A percentile compares a stretch with the other conserved stretches of the same genome.
Evolutionary conservation across 805 yeast genomes (phyloP).

Genomic region (Debaryomyces hansenii): DNA sequence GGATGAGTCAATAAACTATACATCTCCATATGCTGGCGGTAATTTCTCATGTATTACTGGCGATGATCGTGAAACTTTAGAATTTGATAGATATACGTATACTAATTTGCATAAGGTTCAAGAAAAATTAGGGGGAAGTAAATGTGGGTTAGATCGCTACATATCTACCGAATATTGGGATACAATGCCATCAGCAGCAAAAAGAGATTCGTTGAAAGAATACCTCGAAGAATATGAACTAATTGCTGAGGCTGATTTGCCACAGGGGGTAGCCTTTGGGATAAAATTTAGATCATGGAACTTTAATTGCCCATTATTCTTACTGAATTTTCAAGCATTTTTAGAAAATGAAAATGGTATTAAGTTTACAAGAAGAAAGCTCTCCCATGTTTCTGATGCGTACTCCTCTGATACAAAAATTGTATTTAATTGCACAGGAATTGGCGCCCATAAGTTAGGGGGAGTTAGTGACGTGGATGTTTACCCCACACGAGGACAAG

Average conservation of each 20-base stretch:
- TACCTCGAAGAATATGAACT: conserved; percentile 50
- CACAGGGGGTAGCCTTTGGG: conserved; percentile 57
- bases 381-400: conserved; percentile 61
- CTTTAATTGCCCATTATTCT: conserved; percentile 69
- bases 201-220: conserved; percentile 46
- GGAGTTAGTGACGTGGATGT: conserved; percentile 64
- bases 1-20: conserved; percentile 68
- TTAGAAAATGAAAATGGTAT: conserved; percentile 49
- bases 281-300: conserved; percentile 61
- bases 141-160: conserved; percentile 53
- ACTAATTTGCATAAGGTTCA: conserved; percentile 45
- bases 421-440: conserved; percentile 77
- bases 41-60: conserved; percentile 52
- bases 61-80: conserved; percentile 43
- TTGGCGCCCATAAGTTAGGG: conserved; percentile 61
- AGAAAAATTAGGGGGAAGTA: conserved; percentile 48
- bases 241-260: conserved; percentile 40
- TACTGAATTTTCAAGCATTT: conserved; percentile 46
- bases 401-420: conserved; percentile 35
- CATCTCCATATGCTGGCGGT: conserved; percentile 76
- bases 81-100: conserved; percentile 60
- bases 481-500: conserved; percentile 81
- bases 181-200: conserved; percentile 41
- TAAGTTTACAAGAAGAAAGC: conserved; percentile 43
- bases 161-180: conserved; percentile 67